Conservation (phyloP, 768 basidiomycete species). For the Auricularia cornea region DNA sequence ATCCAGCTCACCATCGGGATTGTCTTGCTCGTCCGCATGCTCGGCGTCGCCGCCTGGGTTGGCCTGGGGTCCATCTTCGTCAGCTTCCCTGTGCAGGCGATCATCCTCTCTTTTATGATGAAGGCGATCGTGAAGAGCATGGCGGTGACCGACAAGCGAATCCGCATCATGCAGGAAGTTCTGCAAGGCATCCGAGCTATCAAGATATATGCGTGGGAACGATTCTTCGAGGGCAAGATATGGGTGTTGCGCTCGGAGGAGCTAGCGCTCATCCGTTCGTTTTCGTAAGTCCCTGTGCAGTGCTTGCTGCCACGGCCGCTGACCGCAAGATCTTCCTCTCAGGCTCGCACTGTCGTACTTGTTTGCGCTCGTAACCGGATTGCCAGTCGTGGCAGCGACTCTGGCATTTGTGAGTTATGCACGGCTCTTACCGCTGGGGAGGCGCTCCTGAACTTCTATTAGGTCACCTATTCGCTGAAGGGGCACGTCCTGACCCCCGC, state of each 20-base stretch:
- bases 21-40: background rate
- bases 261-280: conserved; percentile 12
- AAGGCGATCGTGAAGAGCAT: conserved; percentile 46
- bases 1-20: background rate
- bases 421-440: background rate
- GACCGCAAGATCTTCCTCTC: background rate
- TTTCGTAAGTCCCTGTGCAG: conserved; percentile 17
- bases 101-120: conserved; percentile 46
- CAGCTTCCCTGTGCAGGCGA: conserved; percentile 49
- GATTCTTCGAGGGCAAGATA: conserved; percentile 38
- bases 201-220: conserved; percentile 57
- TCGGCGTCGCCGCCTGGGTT: background rate
- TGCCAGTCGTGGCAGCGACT: conserved; percentile 44
- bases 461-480: conserved; percentile 59
- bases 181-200: conserved; percentile 60
- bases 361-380: conserved; percentile 38
- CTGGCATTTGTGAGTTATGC: conserved; percentile 38
- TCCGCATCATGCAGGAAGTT: conserved; percentile 54
- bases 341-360: conserved; percentile 25
- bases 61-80: conserved; percentile 32
- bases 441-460: background rate
- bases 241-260: conserved; percentile 25
- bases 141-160: conserved; percentile 56
- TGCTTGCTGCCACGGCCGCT: no score
- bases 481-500: conserved; percentile 48